Percentiles rank a stretch among this genome's conserved stretches.
Evolutionary conservation across 371 early-diverging fungal genomes (phyloP).

Genomic region (Saksenaea oblongispora): DNA sequence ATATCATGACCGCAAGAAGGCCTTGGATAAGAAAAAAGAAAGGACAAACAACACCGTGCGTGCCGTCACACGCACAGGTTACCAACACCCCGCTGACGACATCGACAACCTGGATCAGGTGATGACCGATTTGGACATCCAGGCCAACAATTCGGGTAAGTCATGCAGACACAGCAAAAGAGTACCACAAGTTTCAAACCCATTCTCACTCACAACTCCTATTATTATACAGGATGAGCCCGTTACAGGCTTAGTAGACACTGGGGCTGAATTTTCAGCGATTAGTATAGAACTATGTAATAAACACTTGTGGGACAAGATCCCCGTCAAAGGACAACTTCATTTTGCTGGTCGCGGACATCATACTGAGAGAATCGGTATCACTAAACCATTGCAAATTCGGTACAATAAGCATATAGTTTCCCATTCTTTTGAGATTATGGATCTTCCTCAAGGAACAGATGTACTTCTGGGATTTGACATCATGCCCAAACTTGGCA

Average conservation of each 20-base stretch:
- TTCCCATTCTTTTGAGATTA: constrained; percentile 2
- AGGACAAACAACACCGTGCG: background rate
- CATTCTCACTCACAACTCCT: background rate
- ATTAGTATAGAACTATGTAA: too few relatives aligned
- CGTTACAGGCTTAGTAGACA: too few relatives aligned
- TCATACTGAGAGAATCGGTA: background rate
- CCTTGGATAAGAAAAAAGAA: background rate
- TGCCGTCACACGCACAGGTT: background rate
- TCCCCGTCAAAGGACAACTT: too few relatives aligned
- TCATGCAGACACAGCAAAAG: background rate
- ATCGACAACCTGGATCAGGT: background rate
- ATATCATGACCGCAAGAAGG: background rate
- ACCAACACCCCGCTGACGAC: background rate
- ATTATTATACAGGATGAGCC: too few relatives aligned
- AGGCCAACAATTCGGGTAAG: background rate
- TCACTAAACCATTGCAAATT: background rate
- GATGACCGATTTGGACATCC: background rate
- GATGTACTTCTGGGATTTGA: constrained; percentile 6
- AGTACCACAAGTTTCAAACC: background rate
- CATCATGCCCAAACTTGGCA: constrained; percentile 9
- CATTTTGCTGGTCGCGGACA: background rate
- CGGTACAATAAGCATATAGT: background rate
- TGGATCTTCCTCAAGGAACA: constrained; percentile 3
- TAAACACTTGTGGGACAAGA: too few relatives aligned
- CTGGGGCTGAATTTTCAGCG: too few relatives aligned